These are phyloP conservation scores for Citrullus colocynthis DNA, from an alignment of 306 rosid species.

Conservation along the genomic window DNA sequence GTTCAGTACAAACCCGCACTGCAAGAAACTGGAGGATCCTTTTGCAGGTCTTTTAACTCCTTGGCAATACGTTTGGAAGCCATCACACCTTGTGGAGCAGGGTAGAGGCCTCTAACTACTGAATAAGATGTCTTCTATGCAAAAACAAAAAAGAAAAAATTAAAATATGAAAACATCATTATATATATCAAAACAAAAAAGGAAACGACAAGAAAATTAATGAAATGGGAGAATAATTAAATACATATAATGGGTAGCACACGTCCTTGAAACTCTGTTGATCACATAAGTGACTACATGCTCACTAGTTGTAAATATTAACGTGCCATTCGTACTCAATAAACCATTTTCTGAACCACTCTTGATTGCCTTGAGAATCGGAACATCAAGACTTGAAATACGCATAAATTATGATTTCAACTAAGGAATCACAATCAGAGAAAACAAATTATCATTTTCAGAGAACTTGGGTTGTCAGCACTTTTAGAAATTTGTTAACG, in stretches of 20 bases:
- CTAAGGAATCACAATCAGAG: neutral
- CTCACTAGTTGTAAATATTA: neutral
- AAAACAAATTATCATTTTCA: neutral
- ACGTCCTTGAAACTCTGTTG: neutral
- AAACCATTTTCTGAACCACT: neutral
- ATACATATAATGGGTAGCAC: neutral
- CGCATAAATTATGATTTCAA: neutral
- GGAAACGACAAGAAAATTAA: neutral
- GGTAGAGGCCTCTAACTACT: neutral
- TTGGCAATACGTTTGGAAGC: slow-evolving; percentile 44
- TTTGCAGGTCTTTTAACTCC: slow-evolving; percentile 58
- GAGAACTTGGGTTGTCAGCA: neutral
- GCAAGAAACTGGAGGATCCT: slow-evolving; percentile 55
- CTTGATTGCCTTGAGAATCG: neutral
- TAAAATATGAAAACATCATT: neutral
- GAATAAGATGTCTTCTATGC: neutral
- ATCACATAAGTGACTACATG: neutral
- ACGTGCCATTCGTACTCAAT: neutral
- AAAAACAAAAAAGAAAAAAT: neutral
- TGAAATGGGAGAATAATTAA: neutral
- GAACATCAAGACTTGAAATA: neutral
- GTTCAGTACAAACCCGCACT: slow-evolving; percentile 39
- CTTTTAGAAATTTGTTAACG: neutral
- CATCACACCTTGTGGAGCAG: slow-evolving; percentile 16
- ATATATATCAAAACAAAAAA: neutral